phyloP scores from a whole-genome alignment of 192 early-diverging fungal species.

The Pilaira anomala region DNA sequence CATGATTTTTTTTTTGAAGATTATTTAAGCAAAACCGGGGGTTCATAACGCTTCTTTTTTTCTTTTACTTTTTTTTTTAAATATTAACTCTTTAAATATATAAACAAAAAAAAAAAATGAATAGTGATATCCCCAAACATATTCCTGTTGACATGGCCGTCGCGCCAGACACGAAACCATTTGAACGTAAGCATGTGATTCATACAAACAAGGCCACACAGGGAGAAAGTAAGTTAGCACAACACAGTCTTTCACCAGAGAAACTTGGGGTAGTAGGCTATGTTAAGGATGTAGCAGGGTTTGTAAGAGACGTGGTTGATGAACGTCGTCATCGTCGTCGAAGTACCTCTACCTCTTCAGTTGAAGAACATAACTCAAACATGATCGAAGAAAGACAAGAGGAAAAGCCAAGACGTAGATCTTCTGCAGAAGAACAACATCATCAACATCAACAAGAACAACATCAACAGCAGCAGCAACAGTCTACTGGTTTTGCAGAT shows the following conservation, averaged over 20 bases:
- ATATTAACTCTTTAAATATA: too few species aligned
- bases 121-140: constrained; percentile 17
- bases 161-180: constrained; percentile 18
- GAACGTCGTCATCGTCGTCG: constrained; percentile 15
- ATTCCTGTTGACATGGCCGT: constrained; percentile 22
- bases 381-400: background rate
- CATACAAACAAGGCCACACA: background rate
- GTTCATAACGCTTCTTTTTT: too few species aligned
- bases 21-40: too few species aligned
- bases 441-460: background rate
- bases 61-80: too few species aligned
- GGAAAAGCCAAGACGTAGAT: background rate
- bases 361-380: background rate
- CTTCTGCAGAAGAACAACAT: background rate
- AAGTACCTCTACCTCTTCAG: background rate
- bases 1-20: too few species aligned
- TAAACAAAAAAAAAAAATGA: background rate
- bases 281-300: constrained; percentile 39
- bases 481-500: constrained; percentile 24
- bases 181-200: constrained; percentile 18
- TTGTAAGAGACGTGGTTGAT: constrained; percentile 33
- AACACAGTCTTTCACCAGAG: constrained; percentile 38
- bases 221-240: background rate
- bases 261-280: constrained; percentile 39
- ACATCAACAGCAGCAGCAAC: background rate